Percentiles rank a stretch among this genome's conserved stretches.
Conservation (phyloP, 176 grass and related monocot genomes). For the Oryza officinalis region DNA sequence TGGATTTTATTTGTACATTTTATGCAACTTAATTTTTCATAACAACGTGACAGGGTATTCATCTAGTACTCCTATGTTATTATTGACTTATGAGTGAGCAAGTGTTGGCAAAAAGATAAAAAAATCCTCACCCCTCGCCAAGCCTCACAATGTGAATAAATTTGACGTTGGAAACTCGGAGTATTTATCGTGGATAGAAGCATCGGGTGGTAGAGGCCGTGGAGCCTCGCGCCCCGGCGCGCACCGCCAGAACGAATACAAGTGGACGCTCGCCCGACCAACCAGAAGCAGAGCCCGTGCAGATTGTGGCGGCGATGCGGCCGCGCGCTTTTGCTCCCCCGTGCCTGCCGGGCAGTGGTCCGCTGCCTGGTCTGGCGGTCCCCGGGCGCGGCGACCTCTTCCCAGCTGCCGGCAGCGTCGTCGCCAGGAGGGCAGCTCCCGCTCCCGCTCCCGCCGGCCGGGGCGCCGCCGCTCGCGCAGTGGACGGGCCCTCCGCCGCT, state of each 20-base stretch:
- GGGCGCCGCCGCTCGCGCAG: conserved; percentile 7
- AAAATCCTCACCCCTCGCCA: too few species aligned
- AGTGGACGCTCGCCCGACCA: neutral
- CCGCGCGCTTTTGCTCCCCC: conserved; percentile 7
- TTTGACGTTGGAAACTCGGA: neutral
- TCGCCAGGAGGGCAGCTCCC: neutral
- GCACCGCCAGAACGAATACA: neutral
- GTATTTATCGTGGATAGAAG: conserved; percentile 23
- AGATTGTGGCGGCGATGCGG: conserved; percentile 37
- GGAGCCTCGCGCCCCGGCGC: neutral
- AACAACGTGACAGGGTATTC: too few species aligned
- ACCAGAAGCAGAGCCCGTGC: too few species aligned
- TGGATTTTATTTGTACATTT: too few species aligned
- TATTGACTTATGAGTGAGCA: too few species aligned
- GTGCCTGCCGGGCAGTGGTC: conserved; percentile 11
- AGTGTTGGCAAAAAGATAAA: too few species aligned
- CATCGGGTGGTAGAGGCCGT: neutral
- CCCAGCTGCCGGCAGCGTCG: neutral
- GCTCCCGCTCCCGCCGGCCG: neutral
- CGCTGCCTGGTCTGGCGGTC: neutral
- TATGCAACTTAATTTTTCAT: too few species aligned
- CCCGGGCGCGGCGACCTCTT: neutral
- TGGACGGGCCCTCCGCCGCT: conserved; percentile 39
- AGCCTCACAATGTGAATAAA: neutral
- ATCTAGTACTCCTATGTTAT: too few species aligned